These are phyloP conservation scores for Acer negundo DNA, from an alignment of 345 rosid species.

Conservation along the genomic window DNA sequence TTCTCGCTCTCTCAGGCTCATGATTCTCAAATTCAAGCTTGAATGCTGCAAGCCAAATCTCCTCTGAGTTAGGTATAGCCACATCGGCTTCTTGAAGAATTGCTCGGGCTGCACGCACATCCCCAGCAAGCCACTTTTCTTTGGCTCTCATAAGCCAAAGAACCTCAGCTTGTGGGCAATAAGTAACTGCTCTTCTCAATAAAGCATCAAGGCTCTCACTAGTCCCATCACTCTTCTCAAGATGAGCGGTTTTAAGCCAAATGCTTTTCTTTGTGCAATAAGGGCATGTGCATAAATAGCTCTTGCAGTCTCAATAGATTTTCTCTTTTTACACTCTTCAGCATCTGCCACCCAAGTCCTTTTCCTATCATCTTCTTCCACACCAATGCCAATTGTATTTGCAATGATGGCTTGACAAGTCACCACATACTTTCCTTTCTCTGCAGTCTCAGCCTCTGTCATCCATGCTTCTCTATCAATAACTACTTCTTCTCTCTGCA, in stretches of 20 bases:
- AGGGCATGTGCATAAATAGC: constrained; percentile 88
- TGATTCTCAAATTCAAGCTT: constrained; percentile 98
- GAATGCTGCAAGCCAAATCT: constrained; percentile 95
- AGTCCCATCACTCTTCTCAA: constrained; percentile 93
- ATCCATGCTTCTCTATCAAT: constrained; percentile 93
- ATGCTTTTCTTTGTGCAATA: constrained; percentile 92
- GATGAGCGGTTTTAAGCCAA: constrained; percentile 94
- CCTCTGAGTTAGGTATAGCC: constrained; percentile 91
- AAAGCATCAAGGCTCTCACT: constrained; percentile 89
- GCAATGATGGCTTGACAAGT: constrained; percentile 85
- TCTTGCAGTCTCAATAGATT: constrained; percentile 87
- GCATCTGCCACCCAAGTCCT: constrained; percentile 99
- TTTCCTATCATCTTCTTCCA: constrained; percentile 95
- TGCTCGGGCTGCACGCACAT: constrained; percentile 89
- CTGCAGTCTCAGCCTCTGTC: constrained; percentile 92
- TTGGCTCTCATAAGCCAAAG: constrained; percentile 99
- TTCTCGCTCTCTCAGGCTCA: constrained; percentile 95
- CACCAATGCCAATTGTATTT: constrained; percentile 83
- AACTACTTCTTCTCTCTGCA: constrained; percentile 83
- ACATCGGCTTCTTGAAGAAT: constrained; percentile 95
- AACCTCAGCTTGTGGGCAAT: constrained; percentile 92
- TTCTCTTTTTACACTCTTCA: constrained; percentile 92
- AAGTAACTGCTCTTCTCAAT: constrained; percentile 80
- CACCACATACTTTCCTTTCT: constrained; percentile 77
- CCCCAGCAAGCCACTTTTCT: constrained; percentile 98